Evolutionary conservation across 495 filamentous ascomycete species (phyloP).

Genomic region (Xylaria palmicola): DNA sequence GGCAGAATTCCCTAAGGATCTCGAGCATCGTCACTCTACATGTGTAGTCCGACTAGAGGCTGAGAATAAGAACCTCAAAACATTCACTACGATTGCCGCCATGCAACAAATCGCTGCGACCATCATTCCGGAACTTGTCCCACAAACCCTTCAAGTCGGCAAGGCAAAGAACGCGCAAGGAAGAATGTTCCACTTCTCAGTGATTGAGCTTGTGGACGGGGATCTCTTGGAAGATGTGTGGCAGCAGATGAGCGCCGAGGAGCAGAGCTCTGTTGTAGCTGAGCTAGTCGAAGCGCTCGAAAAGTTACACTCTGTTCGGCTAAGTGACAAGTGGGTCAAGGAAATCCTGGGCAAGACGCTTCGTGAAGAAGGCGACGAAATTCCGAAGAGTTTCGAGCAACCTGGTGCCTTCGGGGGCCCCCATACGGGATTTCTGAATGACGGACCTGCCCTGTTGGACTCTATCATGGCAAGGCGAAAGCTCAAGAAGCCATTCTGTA

Average conservation of each 20-base stretch:
- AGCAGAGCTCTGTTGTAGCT: conserved; percentile 18
- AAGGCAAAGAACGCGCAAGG: conserved; percentile 18
- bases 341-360: conserved; percentile 16
- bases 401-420: conserved; percentile 12
- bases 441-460: conserved; percentile 11
- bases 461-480: conserved; percentile 19
- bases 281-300: conserved; percentile 14
- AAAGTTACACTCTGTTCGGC: conserved; percentile 17
- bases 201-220: conserved; percentile 14
- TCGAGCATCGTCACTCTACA: conserved; percentile 7
- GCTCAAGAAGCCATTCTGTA: conserved; percentile 13
- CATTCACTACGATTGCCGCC: conserved; percentile 8
- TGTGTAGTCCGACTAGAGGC: conserved; percentile 19
- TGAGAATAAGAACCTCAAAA: conserved; percentile 9
- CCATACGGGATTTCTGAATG: conserved; percentile 17
- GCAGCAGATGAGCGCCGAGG: conserved; percentile 11
- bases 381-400: conserved; percentile 5
- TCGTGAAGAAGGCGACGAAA: conserved; percentile 16
- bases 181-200: conserved; percentile 21
- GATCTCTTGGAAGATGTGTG: conserved; percentile 18
- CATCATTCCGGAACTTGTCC: conserved; percentile 21
- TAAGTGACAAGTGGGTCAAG: conserved; percentile 7
- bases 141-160: conserved; percentile 17
- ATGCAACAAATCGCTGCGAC: conserved; percentile 19
- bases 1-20: conserved; percentile 14